Percentiles rank a stretch among this genome's conserved stretches.
Evolutionary conservation across 768 basidiomycete species (phyloP).

Genomic region (Serpula lacrymans): DNA sequence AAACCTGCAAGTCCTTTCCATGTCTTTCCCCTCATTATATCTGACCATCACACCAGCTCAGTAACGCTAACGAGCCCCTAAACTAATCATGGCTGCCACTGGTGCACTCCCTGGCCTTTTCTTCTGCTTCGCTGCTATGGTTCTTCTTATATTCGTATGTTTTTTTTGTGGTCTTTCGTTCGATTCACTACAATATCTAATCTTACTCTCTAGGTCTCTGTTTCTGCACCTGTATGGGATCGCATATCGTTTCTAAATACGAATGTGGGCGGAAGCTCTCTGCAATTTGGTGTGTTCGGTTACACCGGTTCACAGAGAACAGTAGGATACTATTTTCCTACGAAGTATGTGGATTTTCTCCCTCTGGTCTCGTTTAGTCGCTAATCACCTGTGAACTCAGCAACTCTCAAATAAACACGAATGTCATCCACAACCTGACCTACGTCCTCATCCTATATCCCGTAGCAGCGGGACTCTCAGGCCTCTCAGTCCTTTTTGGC

Average conservation of each 20-base stretch:
- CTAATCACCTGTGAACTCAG: neutral
- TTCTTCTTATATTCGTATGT: constrained; percentile 67
- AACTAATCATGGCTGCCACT: constrained; percentile 44
- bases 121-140: constrained; percentile 67
- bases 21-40: too few relatives aligned
- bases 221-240: constrained; percentile 75
- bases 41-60: too few relatives aligned
- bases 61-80: too few relatives aligned
- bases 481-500: constrained; percentile 64
- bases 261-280: constrained; percentile 30
- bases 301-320: constrained; percentile 52
- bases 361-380: neutral
- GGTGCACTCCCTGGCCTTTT: constrained; percentile 69
- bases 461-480: constrained; percentile 67
- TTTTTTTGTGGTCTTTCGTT: constrained; percentile 1
- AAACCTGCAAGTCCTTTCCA: too few relatives aligned
- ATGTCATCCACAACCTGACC: constrained; percentile 66
- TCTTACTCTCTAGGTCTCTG: constrained; percentile 47
- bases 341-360: neutral
- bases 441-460: constrained; percentile 75
- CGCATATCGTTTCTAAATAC: constrained; percentile 64
- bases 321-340: constrained; percentile 60
- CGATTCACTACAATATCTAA: constrained; percentile 4
- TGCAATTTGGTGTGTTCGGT: constrained; percentile 76
- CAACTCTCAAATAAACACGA: constrained; percentile 37